Evolutionary conservation across 805 yeast species (phyloP), one percentile per base, ranked within the genome.

Genomic region (Hanseniaspora clermontiae): DNA sequence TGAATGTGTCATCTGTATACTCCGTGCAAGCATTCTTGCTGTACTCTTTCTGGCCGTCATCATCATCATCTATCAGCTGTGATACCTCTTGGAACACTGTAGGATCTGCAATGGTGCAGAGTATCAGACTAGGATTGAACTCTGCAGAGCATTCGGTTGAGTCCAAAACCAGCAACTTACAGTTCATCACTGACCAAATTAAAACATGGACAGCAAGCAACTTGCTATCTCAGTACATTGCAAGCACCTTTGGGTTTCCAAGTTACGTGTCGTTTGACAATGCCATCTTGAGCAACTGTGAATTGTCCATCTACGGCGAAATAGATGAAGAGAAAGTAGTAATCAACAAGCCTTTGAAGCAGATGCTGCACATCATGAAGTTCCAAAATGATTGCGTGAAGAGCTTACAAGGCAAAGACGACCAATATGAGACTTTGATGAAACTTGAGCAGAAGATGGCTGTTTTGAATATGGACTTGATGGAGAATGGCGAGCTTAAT

Each of bases 1-100:
- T 87, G 64, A 90, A 90, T 63, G 91, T 89, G 1, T 87, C 95
- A 5, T 84, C 95, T 24, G 96, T 91, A 0, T 91, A 84, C 65
- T 85, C 96, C 0, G 97, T 91, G 0, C 98, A 91, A 67, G 97
- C 97, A 0, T 84, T 91, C 60, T 70, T 91, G 31, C 72, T 91
- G 1, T 88, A 86, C 68, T 84, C 97, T 0, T 81, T 84, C 66
- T 91, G 97, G 98, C 97, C 97, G 0, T 96, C 97, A 3, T 76
- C 90, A 40, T 87, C 96, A 0, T 88, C 97, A 0, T 89, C 97
- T 0, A 75, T 93, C 49, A 86, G 95, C 68, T 96, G 97, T 0
- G 97, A 93, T 66, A 84, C 96, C 8, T 84, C 95, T 4, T 91
- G 97, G 95, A 87, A 86, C 66, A 87, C 97, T 1, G 83, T 88